A percentile compares a stretch with the other conserved stretches of the same genome.
Conservation (phyloP, 2,329 filamentous ascomycete species). For the Nothophoma quercina region DNA sequence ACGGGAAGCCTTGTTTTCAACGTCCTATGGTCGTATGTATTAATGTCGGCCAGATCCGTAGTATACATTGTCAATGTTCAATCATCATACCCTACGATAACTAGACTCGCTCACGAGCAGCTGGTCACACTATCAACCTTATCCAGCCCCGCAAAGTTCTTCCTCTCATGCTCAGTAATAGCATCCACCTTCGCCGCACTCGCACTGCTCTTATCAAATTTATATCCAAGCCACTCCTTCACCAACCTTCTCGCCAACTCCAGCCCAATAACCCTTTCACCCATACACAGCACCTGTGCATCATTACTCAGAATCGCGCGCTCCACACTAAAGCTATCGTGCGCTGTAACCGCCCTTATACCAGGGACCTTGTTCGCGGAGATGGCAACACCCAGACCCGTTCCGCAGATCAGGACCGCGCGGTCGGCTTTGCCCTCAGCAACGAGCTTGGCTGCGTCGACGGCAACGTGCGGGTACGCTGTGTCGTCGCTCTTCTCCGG, state of each 20-base stretch:
- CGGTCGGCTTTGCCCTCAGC: conserved; percentile 73
- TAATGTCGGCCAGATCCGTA: too few relatives aligned
- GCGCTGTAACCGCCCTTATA: conserved; percentile 85
- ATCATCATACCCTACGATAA: too few relatives aligned
- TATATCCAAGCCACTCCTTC: conserved; percentile 84
- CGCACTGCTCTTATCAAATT: conserved; percentile 73
- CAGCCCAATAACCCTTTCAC: conserved; percentile 81
- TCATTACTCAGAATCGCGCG: conserved; percentile 82
- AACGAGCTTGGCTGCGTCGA: conserved; percentile 72
- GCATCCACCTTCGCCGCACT: conserved; percentile 65
- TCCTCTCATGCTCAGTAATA: conserved; percentile 58
- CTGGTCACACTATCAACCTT: conserved; percentile 11
- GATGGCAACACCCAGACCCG: conserved; percentile 86
- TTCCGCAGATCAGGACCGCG: conserved; percentile 83
- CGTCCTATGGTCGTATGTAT: too few relatives aligned
- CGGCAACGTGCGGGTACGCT: conserved; percentile 81
- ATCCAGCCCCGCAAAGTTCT: conserved; percentile 37
- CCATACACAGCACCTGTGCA: conserved; percentile 86
- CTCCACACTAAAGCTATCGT: conserved; percentile 86
- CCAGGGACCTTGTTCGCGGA: conserved; percentile 88
- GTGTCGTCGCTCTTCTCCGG: conserved; percentile 73
- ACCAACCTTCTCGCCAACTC: conserved; percentile 80
- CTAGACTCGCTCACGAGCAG: too few relatives aligned
- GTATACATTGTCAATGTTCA: too few relatives aligned
- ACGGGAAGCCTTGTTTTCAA: too few relatives aligned